Evolutionary conservation across 495 filamentous ascomycete species (phyloP).

Genomic region (Parmelia sp.): DNA sequence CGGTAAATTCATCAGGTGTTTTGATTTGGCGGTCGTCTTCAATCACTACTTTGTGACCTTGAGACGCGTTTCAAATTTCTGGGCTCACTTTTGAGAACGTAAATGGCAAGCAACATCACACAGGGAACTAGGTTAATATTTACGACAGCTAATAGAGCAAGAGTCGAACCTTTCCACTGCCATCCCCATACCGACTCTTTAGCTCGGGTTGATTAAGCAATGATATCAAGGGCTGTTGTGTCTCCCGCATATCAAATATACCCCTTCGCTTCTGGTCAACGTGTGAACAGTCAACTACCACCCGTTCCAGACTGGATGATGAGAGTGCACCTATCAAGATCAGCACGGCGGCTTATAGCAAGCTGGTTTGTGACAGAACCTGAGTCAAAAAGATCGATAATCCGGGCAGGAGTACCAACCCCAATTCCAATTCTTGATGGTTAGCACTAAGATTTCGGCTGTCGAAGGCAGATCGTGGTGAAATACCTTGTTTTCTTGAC

Average conservation of each 20-base stretch:
- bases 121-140: not conserved
- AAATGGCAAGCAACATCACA: constrained; percentile 1
- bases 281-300: constrained; percentile 83
- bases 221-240: constrained; percentile 64
- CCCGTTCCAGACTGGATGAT: constrained; percentile 59
- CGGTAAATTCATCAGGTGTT: not conserved
- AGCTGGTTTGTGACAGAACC: constrained; percentile 38
- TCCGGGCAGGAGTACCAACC: constrained; percentile 76
- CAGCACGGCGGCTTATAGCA: not conserved
- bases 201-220: constrained; percentile 62
- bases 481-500: constrained; percentile 54
- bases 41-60: not conserved
- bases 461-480: not conserved
- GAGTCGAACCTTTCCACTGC: constrained; percentile 46
- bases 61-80: not conserved
- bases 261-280: constrained; percentile 89
- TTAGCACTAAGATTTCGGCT: not conserved
- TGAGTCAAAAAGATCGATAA: constrained; percentile 73
- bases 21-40: not conserved
- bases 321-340: constrained; percentile 57
- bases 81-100: not conserved
- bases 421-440: constrained; percentile 66
- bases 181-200: constrained; percentile 57
- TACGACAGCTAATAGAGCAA: constrained; percentile 47
- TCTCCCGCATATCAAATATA: constrained; percentile 89